phyloP scores from a whole-genome alignment of 129 eudicot species.

The Flaveria trinervia region DNA sequence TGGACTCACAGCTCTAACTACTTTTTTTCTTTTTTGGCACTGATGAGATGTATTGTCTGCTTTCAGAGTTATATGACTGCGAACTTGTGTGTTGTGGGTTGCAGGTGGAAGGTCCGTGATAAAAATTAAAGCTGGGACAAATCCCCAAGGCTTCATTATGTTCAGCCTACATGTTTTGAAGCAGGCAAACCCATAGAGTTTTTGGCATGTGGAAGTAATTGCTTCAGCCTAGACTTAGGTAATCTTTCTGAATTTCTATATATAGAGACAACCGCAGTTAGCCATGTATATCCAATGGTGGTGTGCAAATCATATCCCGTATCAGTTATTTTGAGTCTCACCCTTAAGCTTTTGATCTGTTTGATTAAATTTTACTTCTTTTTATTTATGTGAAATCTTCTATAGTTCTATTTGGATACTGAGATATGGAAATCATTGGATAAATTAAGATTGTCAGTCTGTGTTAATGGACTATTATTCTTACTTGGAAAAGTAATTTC shows the following conservation, averaged over 20 bases:
- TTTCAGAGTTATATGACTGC: conserved; percentile 5
- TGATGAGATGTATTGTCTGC: not conserved
- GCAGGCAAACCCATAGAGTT: conserved; percentile 92
- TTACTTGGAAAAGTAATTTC: not conserved
- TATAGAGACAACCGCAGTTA: not conserved
- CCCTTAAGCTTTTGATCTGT: not conserved
- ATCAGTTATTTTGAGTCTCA: not conserved
- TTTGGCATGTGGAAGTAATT: conserved; percentile 87
- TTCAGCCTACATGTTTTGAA: conserved; percentile 82
- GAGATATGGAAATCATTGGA: conserved; percentile 8
- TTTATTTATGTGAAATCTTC: not conserved
- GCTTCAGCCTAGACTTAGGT: conserved; percentile 89
- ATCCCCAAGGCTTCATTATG: conserved; percentile 78
- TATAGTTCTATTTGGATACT: not conserved
- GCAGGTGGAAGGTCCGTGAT: conserved; percentile 73
- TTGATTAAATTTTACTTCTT: not conserved
- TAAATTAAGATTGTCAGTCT: conserved; percentile 7
- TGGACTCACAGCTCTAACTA: not conserved
- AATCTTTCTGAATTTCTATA: not conserved
- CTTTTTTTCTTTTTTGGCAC: not conserved
- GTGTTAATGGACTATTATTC: not conserved
- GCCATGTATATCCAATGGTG: conserved; percentile 1
- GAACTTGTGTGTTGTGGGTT: conserved; percentile 24
- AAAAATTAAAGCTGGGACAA: conserved; percentile 46
- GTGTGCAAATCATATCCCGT: not conserved